Percentiles rank a stretch among this genome's conserved stretches.
Conservation (phyloP, 805 yeast species). For the Tanozyma kutaoensis region DNA sequence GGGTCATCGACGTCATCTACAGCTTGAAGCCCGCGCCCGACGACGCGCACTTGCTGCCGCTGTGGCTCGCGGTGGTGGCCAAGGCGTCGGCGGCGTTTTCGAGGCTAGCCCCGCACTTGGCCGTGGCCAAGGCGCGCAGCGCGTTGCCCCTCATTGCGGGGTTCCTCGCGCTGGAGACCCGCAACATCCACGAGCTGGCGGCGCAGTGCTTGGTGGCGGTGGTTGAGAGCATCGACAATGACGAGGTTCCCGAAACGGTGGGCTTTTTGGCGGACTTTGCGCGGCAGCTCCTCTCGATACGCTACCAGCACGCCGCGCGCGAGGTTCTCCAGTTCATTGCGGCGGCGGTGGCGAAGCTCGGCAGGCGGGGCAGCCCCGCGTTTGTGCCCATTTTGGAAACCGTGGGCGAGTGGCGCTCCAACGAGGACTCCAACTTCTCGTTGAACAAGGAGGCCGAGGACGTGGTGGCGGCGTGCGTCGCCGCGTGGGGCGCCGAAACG, state of each 20-base stretch:
- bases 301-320: constrained; percentile 62
- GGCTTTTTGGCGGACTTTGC: no score
- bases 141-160: constrained; percentile 33
- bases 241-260: constrained; percentile 38
- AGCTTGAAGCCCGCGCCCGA: constrained; percentile 70
- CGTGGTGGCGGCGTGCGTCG: constrained; percentile 66
- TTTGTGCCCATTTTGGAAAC: constrained; percentile 51
- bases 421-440: constrained; percentile 56
- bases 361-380: constrained; percentile 58
- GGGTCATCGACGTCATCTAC: constrained; percentile 57
- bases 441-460: constrained; percentile 65
- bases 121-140: constrained; percentile 43
- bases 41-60: constrained; percentile 78
- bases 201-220: constrained; percentile 80
- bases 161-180: constrained; percentile 56
- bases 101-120: constrained; percentile 21
- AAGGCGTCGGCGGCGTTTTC: constrained; percentile 46
- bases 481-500: constrained; percentile 76
- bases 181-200: constrained; percentile 59
- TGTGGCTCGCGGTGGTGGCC: constrained; percentile 93
- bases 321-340: constrained; percentile 61
- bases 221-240: constrained; percentile 41
- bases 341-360: constrained; percentile 47
- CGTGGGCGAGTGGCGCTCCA: constrained; percentile 79
- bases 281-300: constrained; percentile 58